Base-by-base conservation (phyloP, 2,329 filamentous ascomycete genomes). In the Neonectria ditissima region DNA sequence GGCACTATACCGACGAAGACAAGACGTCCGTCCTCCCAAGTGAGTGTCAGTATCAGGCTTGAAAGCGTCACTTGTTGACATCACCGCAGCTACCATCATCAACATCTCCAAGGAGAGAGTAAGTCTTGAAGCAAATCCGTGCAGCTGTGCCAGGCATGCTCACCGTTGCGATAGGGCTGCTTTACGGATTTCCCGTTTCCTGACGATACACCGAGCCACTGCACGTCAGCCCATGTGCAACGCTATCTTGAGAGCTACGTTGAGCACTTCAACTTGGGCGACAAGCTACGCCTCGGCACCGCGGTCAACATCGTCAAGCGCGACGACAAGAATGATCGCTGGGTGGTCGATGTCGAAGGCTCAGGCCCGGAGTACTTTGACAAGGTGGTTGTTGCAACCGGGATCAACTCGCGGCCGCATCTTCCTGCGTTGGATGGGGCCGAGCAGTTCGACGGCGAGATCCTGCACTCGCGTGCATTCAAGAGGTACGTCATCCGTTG, bases 1-100 rank as follows among this genome's bases (percentile, higher is more conserved):
- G 81, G 81, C 75, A 79, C 45, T 82, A 77, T 57, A 81, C 75
- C 11, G 73, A 76, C 2, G 70, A 79, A n/a, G 69, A 78, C 63
- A 74, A 75, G 64, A 81, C 78, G 32, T 77, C 77, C 10, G 78
- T 80, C 28, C 77, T 81, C 4, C 66, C 71, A 14, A 77, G 74
- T 75, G 70, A 69, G 70, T 51, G 0, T 8, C 16, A 22, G 22
- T 20, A 14, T 7, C 10, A 22, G n/a, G 13, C 43, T 24, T 13
- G 16, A 10, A 3, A n/a, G 20, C 16, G 20, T 18, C n/a, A 16
- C 30, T 52, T 1, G 4, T 57, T 71, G 11, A 72, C 52, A 14
- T 0, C 41, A 9, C 4, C 4, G 7, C 44, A 76, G 74, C 69
- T 2, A 76, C 76, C 6, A 52, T 76, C 50, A 72, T 75, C 39